Conservation (phyloP, 2,329 filamentous ascomycete genomes). For the Aureobasidium sp. region DNA sequence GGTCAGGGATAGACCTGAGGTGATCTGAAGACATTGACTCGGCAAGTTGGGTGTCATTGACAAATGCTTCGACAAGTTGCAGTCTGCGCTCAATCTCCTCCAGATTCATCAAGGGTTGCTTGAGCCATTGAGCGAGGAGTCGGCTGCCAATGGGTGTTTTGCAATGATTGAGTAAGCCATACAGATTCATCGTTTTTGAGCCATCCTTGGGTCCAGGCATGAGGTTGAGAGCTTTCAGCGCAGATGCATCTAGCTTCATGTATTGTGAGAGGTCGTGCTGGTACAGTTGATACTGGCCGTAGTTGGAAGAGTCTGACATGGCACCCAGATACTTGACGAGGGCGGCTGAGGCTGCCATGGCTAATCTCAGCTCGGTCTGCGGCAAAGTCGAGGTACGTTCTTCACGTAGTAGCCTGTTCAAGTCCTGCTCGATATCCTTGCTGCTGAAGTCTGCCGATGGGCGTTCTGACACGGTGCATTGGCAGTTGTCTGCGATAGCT, state of each 20-base stretch:
- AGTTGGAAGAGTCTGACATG: constrained; percentile 86
- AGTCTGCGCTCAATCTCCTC: constrained; percentile 84
- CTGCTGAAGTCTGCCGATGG: constrained; percentile 69
- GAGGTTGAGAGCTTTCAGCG: constrained; percentile 85
- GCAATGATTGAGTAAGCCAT: constrained; percentile 90
- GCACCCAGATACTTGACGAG: constrained; percentile 91
- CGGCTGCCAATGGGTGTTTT: constrained; percentile 91
- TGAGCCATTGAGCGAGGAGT: constrained; percentile 88
- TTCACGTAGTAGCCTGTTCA: constrained; percentile 78
- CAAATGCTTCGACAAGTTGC: constrained; percentile 90
- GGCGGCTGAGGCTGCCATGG: constrained; percentile 89
- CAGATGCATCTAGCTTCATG: constrained; percentile 96
- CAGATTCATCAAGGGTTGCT: constrained; percentile 91
- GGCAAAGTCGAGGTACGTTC: constrained; percentile 72
- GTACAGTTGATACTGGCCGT: constrained; percentile 93
- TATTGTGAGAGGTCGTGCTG: constrained; percentile 95
- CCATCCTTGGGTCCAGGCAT: constrained; percentile 95
- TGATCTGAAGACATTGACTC: constrained; percentile 98
- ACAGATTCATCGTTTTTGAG: constrained; percentile 95
- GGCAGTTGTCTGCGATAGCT: constrained; percentile 85
- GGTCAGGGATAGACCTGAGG: constrained; percentile 81
- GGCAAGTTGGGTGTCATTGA: constrained; percentile 81
- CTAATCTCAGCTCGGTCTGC: constrained; percentile 86
- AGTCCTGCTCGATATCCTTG: constrained; percentile 91
- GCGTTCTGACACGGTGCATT: constrained; percentile 79